Conservation (phyloP, 768 basidiomycete genomes). For the Lactarius sp. region DNA sequence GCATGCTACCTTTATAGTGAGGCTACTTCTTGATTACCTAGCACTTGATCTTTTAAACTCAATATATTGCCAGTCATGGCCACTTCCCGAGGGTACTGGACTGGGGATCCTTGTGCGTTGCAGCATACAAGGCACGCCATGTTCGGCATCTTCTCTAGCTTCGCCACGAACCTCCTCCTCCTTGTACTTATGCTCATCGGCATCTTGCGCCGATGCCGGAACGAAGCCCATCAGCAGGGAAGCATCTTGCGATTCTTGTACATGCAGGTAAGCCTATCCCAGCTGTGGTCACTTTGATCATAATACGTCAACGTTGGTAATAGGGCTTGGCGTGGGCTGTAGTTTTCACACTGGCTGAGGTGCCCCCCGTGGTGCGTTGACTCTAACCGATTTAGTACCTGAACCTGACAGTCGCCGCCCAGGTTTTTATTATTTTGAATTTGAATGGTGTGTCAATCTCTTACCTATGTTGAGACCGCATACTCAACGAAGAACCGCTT, state of each 20-base stretch:
- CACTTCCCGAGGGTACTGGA: not conserved
- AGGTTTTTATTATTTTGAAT: slow-evolving; percentile 7
- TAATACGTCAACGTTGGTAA: not conserved
- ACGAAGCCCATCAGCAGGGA: not conserved
- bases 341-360: not conserved
- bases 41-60: not conserved
- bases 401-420: not conserved
- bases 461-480: not conserved
- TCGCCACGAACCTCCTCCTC: not conserved
- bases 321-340: slow-evolving; percentile 3
- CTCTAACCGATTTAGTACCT: not conserved
- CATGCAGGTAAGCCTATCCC: not conserved
- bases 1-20: not conserved
- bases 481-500: not conserved
- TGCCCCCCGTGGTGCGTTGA: slow-evolving; percentile 1
- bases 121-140: not conserved
- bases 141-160: not conserved
- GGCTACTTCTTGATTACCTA: not conserved
- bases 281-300: not conserved
- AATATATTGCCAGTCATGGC: not conserved
- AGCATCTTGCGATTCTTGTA: slow-evolving; percentile 7
- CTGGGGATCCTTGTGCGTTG: not conserved
- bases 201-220: not conserved
- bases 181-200: slow-evolving; percentile 5
- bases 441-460: not conserved